Evolutionary conservation across 148 eudicot species (phyloP).

Genomic region (Oxyria digyna): DNA sequence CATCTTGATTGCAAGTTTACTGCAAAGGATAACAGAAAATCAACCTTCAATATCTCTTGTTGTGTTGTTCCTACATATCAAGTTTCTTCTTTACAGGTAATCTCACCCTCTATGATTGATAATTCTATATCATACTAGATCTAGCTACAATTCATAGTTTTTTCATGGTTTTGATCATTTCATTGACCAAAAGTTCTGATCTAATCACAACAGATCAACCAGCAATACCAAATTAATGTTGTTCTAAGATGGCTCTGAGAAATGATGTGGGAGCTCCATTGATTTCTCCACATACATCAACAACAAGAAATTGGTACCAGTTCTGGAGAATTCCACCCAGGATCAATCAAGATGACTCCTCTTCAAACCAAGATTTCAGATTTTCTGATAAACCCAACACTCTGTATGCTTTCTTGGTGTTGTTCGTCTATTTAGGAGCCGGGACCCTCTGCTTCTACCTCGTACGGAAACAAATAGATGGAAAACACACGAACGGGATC

Average conservation of each 20-base stretch:
- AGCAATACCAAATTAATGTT: background rate
- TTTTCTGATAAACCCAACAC: slow-evolving; percentile 16
- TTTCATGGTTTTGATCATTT: background rate
- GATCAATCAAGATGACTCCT: slow-evolving; percentile 4
- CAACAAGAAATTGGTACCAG: slow-evolving; percentile 22
- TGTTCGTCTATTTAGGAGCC: slow-evolving; percentile 28
- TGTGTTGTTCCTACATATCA: background rate
- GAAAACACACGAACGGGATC: slow-evolving; percentile 44
- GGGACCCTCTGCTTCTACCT: slow-evolving; percentile 49
- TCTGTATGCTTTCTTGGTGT: slow-evolving; percentile 16
- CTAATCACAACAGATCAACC: background rate
- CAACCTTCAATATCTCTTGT: background rate
- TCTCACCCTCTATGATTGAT: background rate
- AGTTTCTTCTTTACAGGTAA: background rate
- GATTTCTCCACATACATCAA: background rate
- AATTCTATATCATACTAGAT: background rate
- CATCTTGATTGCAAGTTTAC: background rate
- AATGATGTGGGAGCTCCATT: slow-evolving; percentile 16
- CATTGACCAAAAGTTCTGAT: background rate
- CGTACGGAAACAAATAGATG: slow-evolving; percentile 37
- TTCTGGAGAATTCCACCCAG: slow-evolving; percentile 12
- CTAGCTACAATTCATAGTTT: background rate
- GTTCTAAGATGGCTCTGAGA: background rate
- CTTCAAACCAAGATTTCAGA: slow-evolving; percentile 13
- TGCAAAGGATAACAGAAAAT: too few species aligned